These are phyloP conservation scores for Prorocentrum cordatum DNA, from an alignment of 169 alveolate genomes.

Conservation along the genomic window DNA sequence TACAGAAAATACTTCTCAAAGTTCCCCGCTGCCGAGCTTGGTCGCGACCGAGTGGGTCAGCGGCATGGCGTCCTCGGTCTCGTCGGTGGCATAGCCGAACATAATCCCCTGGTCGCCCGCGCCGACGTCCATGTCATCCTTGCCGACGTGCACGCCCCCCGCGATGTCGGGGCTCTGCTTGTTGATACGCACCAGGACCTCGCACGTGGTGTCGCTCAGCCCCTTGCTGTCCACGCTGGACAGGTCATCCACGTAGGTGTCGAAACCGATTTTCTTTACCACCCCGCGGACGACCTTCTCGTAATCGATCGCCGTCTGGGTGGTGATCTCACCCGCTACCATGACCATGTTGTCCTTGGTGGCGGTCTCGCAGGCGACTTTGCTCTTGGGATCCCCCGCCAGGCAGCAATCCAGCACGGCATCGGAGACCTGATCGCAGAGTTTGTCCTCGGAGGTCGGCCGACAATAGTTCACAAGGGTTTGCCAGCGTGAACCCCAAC, in stretches of 20 bases:
- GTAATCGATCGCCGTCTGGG: constrained; percentile 86
- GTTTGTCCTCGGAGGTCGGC: no score
- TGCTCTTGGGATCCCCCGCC: constrained; percentile 80
- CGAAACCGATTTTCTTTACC: constrained; percentile 79
- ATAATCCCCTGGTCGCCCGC: constrained; percentile 99
- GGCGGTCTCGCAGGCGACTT: constrained; percentile 94
- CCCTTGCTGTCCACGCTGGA: constrained; percentile 78
- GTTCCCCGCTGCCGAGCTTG: constrained; percentile 84
- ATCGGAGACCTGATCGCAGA: constrained; percentile 98
- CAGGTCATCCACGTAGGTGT: constrained; percentile 71
- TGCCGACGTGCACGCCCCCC: constrained; percentile 86
- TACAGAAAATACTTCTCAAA: no score
- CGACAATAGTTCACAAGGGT: no score
- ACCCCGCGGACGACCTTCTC: constrained; percentile 92
- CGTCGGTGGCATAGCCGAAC: constrained; percentile 99
- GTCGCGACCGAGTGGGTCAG: constrained; percentile 93
- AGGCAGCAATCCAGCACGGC: constrained; percentile 98
- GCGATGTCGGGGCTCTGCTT: constrained; percentile 94
- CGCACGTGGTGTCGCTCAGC: constrained; percentile 88
- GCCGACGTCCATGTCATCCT: constrained; percentile 80
- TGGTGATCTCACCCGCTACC: constrained; percentile 96
- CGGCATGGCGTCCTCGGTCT: constrained; percentile 92
- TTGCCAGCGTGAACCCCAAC: no score
- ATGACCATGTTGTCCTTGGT: constrained; percentile 90
- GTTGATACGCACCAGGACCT: constrained; percentile 88